phyloP scores from a whole-genome alignment of 768 basidiomycete species.

The Tulasnella sp. region DNA sequence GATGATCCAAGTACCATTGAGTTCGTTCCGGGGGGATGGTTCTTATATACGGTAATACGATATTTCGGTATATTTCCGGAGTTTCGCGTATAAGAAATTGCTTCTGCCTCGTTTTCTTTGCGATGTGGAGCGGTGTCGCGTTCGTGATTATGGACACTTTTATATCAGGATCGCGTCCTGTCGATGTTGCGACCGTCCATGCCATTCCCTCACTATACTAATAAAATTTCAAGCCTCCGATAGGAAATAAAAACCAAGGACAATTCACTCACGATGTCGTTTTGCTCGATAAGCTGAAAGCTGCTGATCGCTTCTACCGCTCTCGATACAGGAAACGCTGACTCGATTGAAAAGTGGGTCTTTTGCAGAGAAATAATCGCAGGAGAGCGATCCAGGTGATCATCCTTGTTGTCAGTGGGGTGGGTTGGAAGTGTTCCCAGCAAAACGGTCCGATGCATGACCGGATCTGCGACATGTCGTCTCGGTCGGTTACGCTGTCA shows the following conservation, averaged over 20 bases:
- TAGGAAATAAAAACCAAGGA: slow-evolving; percentile 12
- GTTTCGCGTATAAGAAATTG: slow-evolving; percentile 74
- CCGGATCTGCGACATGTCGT: slow-evolving; percentile 39
- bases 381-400: slow-evolving; percentile 40
- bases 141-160: slow-evolving; percentile 82
- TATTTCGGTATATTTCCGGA: slow-evolving; percentile 57
- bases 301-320: slow-evolving; percentile 33
- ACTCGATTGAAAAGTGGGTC: slow-evolving; percentile 49
- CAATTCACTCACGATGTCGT: slow-evolving; percentile 52
- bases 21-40: slow-evolving; percentile 69
- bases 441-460: slow-evolving; percentile 53
- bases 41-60: slow-evolving; percentile 73
- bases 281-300: slow-evolving; percentile 47
- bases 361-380: slow-evolving; percentile 59
- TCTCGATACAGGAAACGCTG: slow-evolving; percentile 35
- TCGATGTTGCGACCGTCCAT: slow-evolving; percentile 43
- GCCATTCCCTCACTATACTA: slow-evolving; percentile 80
- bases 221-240: slow-evolving; percentile 17
- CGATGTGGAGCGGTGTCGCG: slow-evolving; percentile 82
- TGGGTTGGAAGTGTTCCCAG: slow-evolving; percentile 53
- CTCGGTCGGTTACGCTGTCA: neutral
- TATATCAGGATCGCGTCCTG: slow-evolving; percentile 49
- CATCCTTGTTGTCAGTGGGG: slow-evolving; percentile 29
- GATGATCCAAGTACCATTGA: slow-evolving; percentile 51
- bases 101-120: slow-evolving; percentile 74